Conservation (phyloP, 225 moss, liverwort and hornwort species). For the Climacium dendroides region DNA sequence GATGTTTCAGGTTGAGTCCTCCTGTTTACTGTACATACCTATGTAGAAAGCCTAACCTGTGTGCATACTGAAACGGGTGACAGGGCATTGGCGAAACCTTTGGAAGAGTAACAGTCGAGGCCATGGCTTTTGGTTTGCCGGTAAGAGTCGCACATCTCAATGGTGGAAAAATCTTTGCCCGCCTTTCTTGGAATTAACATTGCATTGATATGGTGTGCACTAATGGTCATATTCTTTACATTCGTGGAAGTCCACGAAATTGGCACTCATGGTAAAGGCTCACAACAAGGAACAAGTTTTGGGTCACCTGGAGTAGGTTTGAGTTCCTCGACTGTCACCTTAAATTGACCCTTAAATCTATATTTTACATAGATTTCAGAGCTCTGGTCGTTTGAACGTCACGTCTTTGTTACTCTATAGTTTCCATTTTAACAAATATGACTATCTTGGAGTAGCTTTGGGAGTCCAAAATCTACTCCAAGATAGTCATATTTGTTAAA, state of each 20-base stretch:
- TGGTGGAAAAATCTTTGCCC: not conserved
- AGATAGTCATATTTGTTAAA: too few species aligned
- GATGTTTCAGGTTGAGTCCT: not conserved
- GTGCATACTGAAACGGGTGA: not conserved
- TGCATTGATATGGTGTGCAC: not conserved
- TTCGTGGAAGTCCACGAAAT: not conserved
- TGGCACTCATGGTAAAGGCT: not conserved
- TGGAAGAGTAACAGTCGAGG: slow-evolving; percentile 65
- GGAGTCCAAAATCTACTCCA: too few species aligned
- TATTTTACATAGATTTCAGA: not conserved
- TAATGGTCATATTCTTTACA: not conserved
- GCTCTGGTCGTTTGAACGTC: not conserved
- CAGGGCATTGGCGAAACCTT: slow-evolving; percentile 82
- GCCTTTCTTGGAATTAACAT: not conserved
- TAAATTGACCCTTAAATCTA: not conserved
- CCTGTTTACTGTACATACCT: not conserved
- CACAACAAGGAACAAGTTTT: not conserved
- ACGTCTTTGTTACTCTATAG: not conserved
- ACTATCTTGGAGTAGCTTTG: not conserved
- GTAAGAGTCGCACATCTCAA: slow-evolving; percentile 5
- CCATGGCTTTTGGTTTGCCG: slow-evolving; percentile 79
- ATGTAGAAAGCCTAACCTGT: not conserved
- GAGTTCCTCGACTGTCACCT: not conserved
- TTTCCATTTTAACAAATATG: not conserved
- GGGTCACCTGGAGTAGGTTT: not conserved